A percentile compares a stretch with the other conserved stretches of the same genome.
phyloP scores from a whole-genome alignment of 1,284 basidiomycete species.

The Ceratobasidium sp. region DNA sequence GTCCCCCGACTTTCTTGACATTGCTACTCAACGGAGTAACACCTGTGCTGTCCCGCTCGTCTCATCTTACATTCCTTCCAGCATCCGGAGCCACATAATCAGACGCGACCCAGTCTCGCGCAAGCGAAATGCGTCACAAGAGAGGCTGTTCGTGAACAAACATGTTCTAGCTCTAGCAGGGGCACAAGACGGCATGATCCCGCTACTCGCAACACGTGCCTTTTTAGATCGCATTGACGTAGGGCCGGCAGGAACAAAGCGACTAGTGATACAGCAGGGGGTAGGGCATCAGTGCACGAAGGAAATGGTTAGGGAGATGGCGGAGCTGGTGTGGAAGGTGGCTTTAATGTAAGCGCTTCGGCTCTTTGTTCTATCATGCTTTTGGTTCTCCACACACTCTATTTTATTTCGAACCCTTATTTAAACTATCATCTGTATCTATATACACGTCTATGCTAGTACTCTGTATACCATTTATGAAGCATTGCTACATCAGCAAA shows the following conservation, averaged over 20 bases:
- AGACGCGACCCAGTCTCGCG: slow-evolving; percentile 23
- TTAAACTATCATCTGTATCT: neutral
- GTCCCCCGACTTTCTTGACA: slow-evolving; percentile 37
- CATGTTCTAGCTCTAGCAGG: slow-evolving; percentile 29
- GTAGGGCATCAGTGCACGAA: slow-evolving; percentile 35
- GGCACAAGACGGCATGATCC: slow-evolving; percentile 21
- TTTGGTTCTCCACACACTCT: neutral
- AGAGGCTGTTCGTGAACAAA: slow-evolving; percentile 15
- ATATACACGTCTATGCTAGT: neutral
- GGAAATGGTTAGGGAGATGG: slow-evolving; percentile 32
- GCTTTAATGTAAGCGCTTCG: neutral
- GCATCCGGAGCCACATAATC: slow-evolving; percentile 18
- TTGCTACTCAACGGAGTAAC: slow-evolving; percentile 12
- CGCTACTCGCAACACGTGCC: slow-evolving; percentile 9
- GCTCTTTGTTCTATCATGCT: neutral
- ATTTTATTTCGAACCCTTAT: neutral
- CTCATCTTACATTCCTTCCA: slow-evolving; percentile 11
- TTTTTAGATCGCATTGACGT: slow-evolving; percentile 37
- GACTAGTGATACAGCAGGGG: slow-evolving; percentile 29
- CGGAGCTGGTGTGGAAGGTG: slow-evolving; percentile 31
- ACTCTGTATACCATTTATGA: neutral
- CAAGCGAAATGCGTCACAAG: slow-evolving; percentile 1
- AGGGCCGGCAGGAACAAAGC: slow-evolving; percentile 19
- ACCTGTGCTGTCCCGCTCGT: neutral
- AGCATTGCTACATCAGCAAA: too few species aligned